Conservation (phyloP, 2,329 filamentous ascomycete species). For the Xylariaceae sp. region DNA sequence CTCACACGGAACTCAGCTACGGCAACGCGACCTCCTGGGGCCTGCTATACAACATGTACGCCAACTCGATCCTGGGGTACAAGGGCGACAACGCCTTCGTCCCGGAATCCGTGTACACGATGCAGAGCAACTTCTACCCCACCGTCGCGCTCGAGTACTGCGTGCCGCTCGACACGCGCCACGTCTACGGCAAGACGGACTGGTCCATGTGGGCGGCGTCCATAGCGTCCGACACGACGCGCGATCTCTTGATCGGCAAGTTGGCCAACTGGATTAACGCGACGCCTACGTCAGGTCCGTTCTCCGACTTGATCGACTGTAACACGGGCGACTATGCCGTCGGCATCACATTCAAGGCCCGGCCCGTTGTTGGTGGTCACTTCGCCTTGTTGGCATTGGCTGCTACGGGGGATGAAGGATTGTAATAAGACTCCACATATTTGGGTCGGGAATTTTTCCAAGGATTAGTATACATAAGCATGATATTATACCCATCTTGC, state of each 20-base stretch:
- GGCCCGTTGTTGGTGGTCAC: conserved; percentile 76
- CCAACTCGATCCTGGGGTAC: conserved; percentile 68
- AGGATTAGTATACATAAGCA: no score
- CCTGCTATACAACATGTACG: conserved; percentile 76
- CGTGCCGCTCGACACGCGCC: conserved; percentile 76
- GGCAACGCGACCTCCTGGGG: conserved; percentile 55
- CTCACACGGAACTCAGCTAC: conserved; percentile 76
- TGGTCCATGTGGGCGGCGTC: conserved; percentile 87
- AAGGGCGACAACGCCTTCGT: conserved; percentile 53
- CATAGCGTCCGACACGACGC: conserved; percentile 58
- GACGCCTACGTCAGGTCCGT: conserved; percentile 64
- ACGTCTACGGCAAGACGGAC: conserved; percentile 80
- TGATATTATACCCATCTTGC: no score
- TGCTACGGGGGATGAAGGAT: no score
- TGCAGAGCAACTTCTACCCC: conserved; percentile 74
- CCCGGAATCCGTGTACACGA: conserved; percentile 68
- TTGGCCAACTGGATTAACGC: conserved; percentile 72
- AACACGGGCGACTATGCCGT: conserved; percentile 63
- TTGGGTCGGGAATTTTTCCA: no score
- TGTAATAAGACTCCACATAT: no score
- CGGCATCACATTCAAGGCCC: conserved; percentile 67
- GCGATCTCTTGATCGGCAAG: conserved; percentile 61
- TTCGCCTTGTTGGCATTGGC: conserved; percentile 71
- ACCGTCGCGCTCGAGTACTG: conserved; percentile 70
- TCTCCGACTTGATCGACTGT: conserved; percentile 76